Conservation (phyloP, 345 rosid genomes). For the Citrus unshiu region DNA sequence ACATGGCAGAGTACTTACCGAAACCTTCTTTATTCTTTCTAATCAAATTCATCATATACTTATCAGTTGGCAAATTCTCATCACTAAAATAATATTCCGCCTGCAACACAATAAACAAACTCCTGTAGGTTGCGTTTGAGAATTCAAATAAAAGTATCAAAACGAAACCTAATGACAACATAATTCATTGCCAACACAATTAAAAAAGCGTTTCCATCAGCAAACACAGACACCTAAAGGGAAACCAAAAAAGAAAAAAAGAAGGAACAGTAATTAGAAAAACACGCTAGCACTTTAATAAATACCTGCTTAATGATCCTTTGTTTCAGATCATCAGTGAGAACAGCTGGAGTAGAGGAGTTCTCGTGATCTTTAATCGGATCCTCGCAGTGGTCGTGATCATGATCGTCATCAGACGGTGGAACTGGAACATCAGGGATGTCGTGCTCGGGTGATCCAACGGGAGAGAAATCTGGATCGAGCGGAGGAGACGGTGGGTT, state of each 20-base stretch:
- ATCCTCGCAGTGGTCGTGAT: conserved; percentile 24
- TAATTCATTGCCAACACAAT: no score
- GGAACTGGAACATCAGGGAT: conserved; percentile 19
- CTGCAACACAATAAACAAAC: conserved; percentile 30
- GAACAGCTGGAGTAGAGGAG: conserved; percentile 22
- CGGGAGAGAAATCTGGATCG: conserved; percentile 25
- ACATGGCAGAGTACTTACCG: conserved; percentile 41
- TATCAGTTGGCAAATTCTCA: conserved; percentile 82
- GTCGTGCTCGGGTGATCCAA: conserved; percentile 32
- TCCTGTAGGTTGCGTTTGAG: neutral
- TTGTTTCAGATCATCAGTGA: conserved; percentile 48
- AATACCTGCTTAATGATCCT: conserved; percentile 66
- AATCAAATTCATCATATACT: conserved; percentile 56
- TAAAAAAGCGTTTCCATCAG: neutral
- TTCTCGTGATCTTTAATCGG: conserved; percentile 31
- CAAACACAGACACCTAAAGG: neutral
- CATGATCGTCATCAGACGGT: conserved; percentile 43
- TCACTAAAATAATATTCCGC: conserved; percentile 93
- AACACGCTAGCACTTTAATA: neutral
- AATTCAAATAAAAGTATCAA: neutral
- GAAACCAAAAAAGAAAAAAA: no score
- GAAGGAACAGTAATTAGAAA: neutral
- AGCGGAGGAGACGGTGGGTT: conserved; percentile 16
- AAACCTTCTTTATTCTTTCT: conserved; percentile 79
- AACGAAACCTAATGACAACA: neutral